These are phyloP conservation scores for Teratosphaeria epicoccoides DNA, from an alignment of 2,329 filamentous ascomycete species.

Conservation along the genomic window DNA sequence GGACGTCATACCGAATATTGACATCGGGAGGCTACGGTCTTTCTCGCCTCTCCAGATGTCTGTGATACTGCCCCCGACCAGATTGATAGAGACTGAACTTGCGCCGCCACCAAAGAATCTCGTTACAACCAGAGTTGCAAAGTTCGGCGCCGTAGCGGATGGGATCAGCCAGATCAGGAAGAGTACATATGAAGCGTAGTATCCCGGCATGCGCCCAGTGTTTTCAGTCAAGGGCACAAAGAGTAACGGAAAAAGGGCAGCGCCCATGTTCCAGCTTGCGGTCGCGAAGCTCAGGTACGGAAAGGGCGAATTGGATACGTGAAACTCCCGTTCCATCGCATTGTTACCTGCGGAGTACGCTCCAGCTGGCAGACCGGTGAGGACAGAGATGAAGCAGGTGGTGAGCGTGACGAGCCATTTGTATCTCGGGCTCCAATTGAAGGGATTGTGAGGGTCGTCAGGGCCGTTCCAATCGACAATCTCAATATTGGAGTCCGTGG, in stretches of 20 bases:
- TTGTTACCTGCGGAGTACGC: slow-evolving; percentile 19
- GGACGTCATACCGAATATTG: slow-evolving; percentile 20
- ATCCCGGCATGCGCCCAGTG: slow-evolving; percentile 19
- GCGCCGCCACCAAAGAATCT: slow-evolving; percentile 24
- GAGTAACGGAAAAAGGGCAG: slow-evolving; percentile 20
- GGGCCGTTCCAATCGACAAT: slow-evolving; percentile 51
- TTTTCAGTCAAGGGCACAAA: slow-evolving; percentile 24
- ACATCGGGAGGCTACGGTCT: slow-evolving; percentile 22
- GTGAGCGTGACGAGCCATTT: slow-evolving; percentile 22
- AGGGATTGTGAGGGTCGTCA: slow-evolving; percentile 43
- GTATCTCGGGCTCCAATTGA: slow-evolving; percentile 30
- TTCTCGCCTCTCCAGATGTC: slow-evolving; percentile 23
- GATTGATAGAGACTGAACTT: slow-evolving; percentile 20
- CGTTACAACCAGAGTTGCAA: slow-evolving; percentile 17
- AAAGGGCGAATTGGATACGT: slow-evolving; percentile 17
- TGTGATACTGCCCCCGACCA: slow-evolving; percentile 20
- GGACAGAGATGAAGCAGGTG: slow-evolving; percentile 17
- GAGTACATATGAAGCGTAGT: slow-evolving; percentile 19
- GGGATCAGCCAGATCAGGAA: slow-evolving; percentile 23
- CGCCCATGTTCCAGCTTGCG: slow-evolving; percentile 25
- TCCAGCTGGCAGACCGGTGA: slow-evolving; percentile 20
- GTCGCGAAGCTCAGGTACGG: slow-evolving; percentile 23
- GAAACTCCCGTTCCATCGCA: slow-evolving; percentile 15
- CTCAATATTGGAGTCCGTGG: slow-evolving; percentile 26
- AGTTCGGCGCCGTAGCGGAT: slow-evolving; percentile 19